phyloP scores from a whole-genome alignment of 2,329 filamentous ascomycete genomes.

The Penicillium digitatum region DNA sequence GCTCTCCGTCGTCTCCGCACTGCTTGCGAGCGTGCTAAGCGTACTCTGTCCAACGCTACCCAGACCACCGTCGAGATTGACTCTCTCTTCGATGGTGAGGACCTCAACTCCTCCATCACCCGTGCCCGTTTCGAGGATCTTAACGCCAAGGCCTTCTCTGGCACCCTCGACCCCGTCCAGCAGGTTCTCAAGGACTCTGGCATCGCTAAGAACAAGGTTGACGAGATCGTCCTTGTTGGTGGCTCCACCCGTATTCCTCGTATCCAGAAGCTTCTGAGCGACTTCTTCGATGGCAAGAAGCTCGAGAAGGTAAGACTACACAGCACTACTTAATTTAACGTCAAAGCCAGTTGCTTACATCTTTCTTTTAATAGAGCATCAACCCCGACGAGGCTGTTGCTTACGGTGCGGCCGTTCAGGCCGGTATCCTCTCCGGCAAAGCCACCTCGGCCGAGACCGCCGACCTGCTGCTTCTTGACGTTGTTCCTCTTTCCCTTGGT shows the following conservation, averaged over 20 bases:
- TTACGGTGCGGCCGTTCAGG: constrained; percentile 97
- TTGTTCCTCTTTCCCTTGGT: constrained; percentile 93
- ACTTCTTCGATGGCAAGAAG: constrained; percentile 99
- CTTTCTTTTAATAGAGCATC: constrained; percentile 60
- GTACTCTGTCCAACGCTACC: constrained; percentile 93
- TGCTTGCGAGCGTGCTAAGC: constrained; percentile 99
- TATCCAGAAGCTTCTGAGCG: constrained; percentile 98
- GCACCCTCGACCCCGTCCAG: constrained; percentile 90
- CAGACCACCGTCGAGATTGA: constrained; percentile 98
- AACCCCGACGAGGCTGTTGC: constrained; percentile 99
- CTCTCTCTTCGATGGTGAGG: constrained; percentile 95
- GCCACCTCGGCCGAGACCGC: constrained; percentile 90
- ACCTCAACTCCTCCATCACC: constrained; percentile 95
- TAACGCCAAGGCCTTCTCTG: constrained; percentile 90
- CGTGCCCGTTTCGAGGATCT: constrained; percentile 99
- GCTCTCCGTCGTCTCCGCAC: constrained; percentile 94
- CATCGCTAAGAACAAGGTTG: constrained; percentile 84
- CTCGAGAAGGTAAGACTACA: constrained; percentile 69
- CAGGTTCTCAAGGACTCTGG: constrained; percentile 92
- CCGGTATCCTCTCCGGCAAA: constrained; percentile 97
- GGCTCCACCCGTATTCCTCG: constrained; percentile 97
- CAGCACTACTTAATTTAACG: background rate
- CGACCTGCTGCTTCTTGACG: constrained; percentile 92
- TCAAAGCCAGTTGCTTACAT: constrained; percentile 5
- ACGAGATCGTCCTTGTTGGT: constrained; percentile 98